These are phyloP conservation scores for Pterula multifida DNA, from an alignment of 1,284 basidiomycete species.

Conservation along the genomic window DNA sequence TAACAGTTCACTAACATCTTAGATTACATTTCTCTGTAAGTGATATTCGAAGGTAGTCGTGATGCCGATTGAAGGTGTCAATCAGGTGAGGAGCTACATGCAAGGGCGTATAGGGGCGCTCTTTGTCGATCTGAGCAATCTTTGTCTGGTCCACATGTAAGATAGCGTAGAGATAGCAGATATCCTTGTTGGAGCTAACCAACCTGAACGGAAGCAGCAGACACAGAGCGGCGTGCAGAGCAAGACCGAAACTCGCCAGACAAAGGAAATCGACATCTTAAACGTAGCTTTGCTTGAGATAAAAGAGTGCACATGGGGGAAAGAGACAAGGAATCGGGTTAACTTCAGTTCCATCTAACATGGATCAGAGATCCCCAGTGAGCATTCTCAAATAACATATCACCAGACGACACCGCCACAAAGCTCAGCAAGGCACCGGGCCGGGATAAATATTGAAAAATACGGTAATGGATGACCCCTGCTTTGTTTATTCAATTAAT, in stretches of 20 bases:
- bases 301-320: background rate
- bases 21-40: conserved; percentile 83
- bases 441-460: too few species aligned
- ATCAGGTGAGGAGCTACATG: conserved; percentile 24
- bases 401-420: too few species aligned
- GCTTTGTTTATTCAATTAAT: too few species aligned
- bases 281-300: background rate
- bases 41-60: conserved; percentile 80
- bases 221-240: background rate
- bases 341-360: background rate
- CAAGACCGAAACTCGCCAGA: background rate
- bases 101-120: conserved; percentile 30
- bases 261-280: background rate
- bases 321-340: background rate
- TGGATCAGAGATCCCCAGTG: too few species aligned
- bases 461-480: too few species aligned
- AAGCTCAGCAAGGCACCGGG: too few species aligned
- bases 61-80: conserved; percentile 59
- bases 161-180: background rate
- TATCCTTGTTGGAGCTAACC: background rate
- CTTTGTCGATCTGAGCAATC: conserved; percentile 41
- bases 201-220: background rate
- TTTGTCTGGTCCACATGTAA: conserved; percentile 23
- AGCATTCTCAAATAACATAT: too few species aligned
- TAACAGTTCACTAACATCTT: conserved; percentile 42